Conservation (phyloP, 1,284 basidiomycete genomes). For the Anthracocystis walkeri region DNA sequence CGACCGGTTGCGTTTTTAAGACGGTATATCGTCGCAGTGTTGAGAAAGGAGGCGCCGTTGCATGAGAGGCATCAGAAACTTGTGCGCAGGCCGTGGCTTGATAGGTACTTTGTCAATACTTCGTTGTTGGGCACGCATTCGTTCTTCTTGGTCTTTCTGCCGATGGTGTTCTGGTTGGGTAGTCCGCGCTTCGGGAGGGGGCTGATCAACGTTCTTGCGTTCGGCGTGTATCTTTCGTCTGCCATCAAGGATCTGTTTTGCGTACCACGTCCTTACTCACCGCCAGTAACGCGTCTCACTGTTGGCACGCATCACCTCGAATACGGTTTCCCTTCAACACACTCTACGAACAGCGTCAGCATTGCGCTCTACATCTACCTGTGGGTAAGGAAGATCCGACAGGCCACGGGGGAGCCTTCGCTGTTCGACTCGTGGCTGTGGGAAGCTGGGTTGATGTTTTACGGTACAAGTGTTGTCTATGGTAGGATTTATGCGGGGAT, state of each 20-base stretch:
- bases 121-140: slow-evolving; percentile 85
- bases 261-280: slow-evolving; percentile 88
- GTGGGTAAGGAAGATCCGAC: slow-evolving; percentile 40
- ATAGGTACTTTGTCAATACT: slow-evolving; percentile 90
- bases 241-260: slow-evolving; percentile 90
- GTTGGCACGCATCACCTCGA: slow-evolving; percentile 71
- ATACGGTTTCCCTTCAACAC: slow-evolving; percentile 95
- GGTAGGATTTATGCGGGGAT: slow-evolving; percentile 81
- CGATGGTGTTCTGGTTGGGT: slow-evolving; percentile 89
- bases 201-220: slow-evolving; percentile 76
- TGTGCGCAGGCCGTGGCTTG: slow-evolving; percentile 75
- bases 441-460: slow-evolving; percentile 56
- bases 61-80: slow-evolving; percentile 52
- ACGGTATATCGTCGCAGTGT: slow-evolving; percentile 36
- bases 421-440: slow-evolving; percentile 44
- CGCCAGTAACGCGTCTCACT: slow-evolving; percentile 84
- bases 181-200: slow-evolving; percentile 76
- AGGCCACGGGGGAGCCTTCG: background rate
- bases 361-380: slow-evolving; percentile 74
- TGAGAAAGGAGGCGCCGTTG: slow-evolving; percentile 42
- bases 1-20: slow-evolving; percentile 46
- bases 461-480: slow-evolving; percentile 80
- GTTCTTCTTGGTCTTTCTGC: slow-evolving; percentile 91
- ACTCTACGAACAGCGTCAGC: slow-evolving; percentile 89
- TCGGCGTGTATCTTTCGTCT: slow-evolving; percentile 86